Base-by-base conservation (phyloP, 176 grass and related monocot genomes). In the Hyparrhenia diplandra region DNA sequence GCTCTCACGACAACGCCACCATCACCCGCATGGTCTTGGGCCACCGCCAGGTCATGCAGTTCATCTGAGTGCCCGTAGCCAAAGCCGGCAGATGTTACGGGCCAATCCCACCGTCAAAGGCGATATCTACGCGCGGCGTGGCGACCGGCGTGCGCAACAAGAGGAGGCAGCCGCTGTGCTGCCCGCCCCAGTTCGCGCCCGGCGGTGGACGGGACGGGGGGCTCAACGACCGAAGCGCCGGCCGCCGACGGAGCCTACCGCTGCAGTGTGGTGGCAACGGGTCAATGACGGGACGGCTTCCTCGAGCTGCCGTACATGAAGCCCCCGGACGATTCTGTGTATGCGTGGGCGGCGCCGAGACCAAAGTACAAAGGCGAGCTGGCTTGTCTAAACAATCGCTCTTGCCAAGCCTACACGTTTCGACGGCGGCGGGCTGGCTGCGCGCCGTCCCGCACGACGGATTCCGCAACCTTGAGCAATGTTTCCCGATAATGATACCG, bases 1-100 rank as follows among this genome's bases (percentile, higher is more conserved):
- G 83, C 83, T 85, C 66, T 85, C n/a, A 85, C 83, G n/a, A 85
- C 75, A 85, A 78, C 75, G 66, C 74, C 0, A 85, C 83, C 3
- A 29, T 85, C 83, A 85, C 83, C 66, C 83, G 86, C 49, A 40
- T 62, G 55, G 83, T 91, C 52, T 0, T 91, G 14, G 89, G 42
- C 47, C 24, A 85, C 64, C 3, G 89, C 11, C 81, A 81, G 61
- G 70, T 28, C 2, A 88, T 82, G 76, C 69, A 73, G 29, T 78
- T 29, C 57, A 45, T 55, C 52, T 91, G 89, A 85, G 80, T 71
- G 7, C 14, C 34, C 13, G 4, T 1, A 31, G 42, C 84, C 29
- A 17, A 74, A 36, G 57, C 55, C 82, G 83, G 88, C 6, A 61
- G 2, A 16, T 85, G n/a, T 80, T 75, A 36, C 69, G 76, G 70